Conservation (phyloP, 2,329 filamentous ascomycete species). For the Trichoderma breve region DNA sequence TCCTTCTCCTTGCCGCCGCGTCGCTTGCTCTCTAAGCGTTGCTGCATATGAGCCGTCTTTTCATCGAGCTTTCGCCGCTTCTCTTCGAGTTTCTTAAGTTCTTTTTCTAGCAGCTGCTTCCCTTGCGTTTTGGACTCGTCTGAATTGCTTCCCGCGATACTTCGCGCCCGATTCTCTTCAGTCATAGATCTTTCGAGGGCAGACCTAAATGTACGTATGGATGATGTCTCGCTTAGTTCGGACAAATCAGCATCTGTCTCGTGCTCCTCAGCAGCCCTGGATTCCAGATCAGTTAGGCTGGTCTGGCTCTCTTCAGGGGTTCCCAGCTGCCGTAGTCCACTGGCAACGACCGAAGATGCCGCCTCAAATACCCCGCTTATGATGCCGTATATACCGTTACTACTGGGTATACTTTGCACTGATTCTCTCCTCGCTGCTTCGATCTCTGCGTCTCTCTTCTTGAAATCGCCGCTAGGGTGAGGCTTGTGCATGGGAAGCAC, state of each 20-base stretch:
- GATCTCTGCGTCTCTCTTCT: conserved; percentile 30
- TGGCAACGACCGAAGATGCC: conserved; percentile 48
- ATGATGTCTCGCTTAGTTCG: conserved; percentile 44
- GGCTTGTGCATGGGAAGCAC: conserved; percentile 16
- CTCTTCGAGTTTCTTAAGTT: conserved; percentile 62
- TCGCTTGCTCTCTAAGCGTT: conserved; percentile 46
- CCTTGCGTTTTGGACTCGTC: conserved; percentile 38
- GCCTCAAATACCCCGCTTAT: conserved; percentile 52
- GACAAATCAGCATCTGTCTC: conserved; percentile 25
- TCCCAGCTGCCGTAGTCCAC: conserved; percentile 34
- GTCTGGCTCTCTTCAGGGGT: conserved; percentile 28
- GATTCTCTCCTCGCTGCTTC: conserved; percentile 30
- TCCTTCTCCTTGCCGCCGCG: conserved; percentile 51
- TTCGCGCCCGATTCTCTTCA: conserved; percentile 30
- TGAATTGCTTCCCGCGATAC: conserved; percentile 33
- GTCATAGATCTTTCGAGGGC: conserved; percentile 41
- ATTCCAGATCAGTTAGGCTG: conserved; percentile 30
- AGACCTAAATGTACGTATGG: conserved; percentile 49
- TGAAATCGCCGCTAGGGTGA: conserved; percentile 27
- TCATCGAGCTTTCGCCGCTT: conserved; percentile 61
- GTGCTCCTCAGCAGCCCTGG: conserved; percentile 28
- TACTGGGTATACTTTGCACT: conserved; percentile 37
- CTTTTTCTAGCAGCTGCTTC: conserved; percentile 50
- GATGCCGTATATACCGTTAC: conserved; percentile 54
- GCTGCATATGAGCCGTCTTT: conserved; percentile 56